Conservation (phyloP, 1,284 basidiomycete species). For the Moesziomyces sp. region DNA sequence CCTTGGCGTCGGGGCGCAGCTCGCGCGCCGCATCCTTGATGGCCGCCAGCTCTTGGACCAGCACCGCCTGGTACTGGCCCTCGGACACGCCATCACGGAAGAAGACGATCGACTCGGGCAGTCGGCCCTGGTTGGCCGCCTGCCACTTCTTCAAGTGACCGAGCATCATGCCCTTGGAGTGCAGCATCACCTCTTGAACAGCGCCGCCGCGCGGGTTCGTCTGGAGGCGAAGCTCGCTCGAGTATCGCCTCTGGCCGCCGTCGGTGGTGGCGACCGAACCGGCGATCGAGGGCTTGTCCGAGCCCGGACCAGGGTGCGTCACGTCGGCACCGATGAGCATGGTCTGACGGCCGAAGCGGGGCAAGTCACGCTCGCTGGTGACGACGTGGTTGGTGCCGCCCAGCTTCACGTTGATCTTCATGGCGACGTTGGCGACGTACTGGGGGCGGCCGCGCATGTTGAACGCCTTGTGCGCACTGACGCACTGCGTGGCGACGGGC, state of each 20-base stretch:
- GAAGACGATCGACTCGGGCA: slow-evolving; percentile 68
- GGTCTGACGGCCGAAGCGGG: slow-evolving; percentile 59
- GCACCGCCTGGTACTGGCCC: slow-evolving; percentile 70
- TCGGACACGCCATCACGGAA: slow-evolving; percentile 71
- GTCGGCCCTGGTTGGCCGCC: slow-evolving; percentile 56
- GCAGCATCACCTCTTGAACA: slow-evolving; percentile 67
- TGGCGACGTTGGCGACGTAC: slow-evolving; percentile 69
- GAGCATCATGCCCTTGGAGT: slow-evolving; percentile 52
- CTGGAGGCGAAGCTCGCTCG: slow-evolving; percentile 69
- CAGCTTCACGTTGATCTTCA: slow-evolving; percentile 69
- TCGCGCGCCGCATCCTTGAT: slow-evolving; percentile 60
- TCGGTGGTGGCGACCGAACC: slow-evolving; percentile 69
- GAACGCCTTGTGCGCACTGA: slow-evolving; percentile 52
- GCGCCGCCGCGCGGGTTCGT: slow-evolving; percentile 60
- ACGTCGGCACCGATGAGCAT: slow-evolving; percentile 70
- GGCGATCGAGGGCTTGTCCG: slow-evolving; percentile 70
- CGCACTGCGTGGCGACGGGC: slow-evolving; percentile 67
- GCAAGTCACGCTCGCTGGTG: slow-evolving; percentile 48
- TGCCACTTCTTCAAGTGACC: slow-evolving; percentile 51
- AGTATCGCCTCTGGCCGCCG: slow-evolving; percentile 67
- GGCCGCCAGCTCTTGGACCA: slow-evolving; percentile 68
- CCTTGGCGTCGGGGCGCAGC: slow-evolving; percentile 64
- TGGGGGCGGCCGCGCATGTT: slow-evolving; percentile 66
- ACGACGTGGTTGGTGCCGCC: slow-evolving; percentile 69
- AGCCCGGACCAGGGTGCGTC: slow-evolving; percentile 61